Base-by-base conservation (phyloP, 306 rosid genomes). In the Coriaria nepalensis region DNA sequence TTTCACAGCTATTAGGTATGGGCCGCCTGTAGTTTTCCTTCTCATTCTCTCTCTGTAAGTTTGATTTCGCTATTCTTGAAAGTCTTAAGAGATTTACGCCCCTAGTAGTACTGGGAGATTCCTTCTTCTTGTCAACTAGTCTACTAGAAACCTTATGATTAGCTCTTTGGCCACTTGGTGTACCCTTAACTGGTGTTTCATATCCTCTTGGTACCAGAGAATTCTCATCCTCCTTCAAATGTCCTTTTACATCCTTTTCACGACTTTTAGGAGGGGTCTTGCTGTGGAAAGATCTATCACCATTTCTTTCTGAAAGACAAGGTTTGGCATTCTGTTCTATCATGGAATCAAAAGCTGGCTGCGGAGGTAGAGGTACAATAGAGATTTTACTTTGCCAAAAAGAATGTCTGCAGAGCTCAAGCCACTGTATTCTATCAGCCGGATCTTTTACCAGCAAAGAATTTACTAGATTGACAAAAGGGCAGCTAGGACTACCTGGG, bases 11-110 rank as follows among this genome's bases (percentile, higher is more conserved):
- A 53, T 71, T 68, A 59, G 85, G 69, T 73, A 90, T 15, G 48
- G 79, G 94, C 56, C 98, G 84, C 49, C 98, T 68, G 48, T 85
- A 90, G 61, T 90, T 90, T 71, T 90, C 98, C 78, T 90, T 90
- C 70, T 90, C 98, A 68, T 90, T 90, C 63, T 90, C 98, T 69
- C 75, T 81, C 45, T 81, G 87, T 63, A 90, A 72, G 68, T 85
- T 90, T 65, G 70, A 49, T 67, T 82, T 90, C 46, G 92, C 98
- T 62, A 90, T 85, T 71, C 93, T 81, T 52, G 98, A 90, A 61
- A 90, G 68, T 61, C 98, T 81, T 66, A 90, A 69, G 13, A 90
- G 85, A 69, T 90, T 90, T 68, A 81, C 78, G 38, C 73, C 82
- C 73, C 74, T 78, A 33, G 64, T 52, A 63, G 72, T 60, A 71